These are phyloP conservation scores for Colletotrichum kahawae DNA, from an alignment of 2,329 filamentous ascomycete genomes.

Conservation along the genomic window DNA sequence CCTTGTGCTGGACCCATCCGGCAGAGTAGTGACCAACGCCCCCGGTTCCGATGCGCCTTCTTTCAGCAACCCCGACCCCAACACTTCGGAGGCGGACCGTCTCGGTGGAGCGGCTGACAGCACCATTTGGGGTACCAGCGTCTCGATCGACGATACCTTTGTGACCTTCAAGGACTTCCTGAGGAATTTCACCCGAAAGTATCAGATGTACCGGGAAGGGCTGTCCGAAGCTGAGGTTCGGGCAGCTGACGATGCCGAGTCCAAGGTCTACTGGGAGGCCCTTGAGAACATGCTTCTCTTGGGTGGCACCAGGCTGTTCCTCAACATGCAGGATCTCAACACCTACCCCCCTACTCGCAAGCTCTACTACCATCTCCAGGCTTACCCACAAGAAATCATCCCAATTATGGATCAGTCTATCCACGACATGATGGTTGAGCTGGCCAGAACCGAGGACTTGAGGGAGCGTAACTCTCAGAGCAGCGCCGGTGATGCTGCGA, in stretches of 20 bases:
- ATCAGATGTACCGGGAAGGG: conserved; percentile 91
- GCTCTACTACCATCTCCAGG: conserved; percentile 92
- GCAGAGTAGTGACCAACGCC: conserved; percentile 59
- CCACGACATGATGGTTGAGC: conserved; percentile 90
- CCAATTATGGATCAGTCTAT: conserved; percentile 95
- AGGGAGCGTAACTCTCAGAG: conserved; percentile 68
- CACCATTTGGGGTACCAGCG: conserved; percentile 96
- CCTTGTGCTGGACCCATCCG: conserved; percentile 64
- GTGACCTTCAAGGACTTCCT: conserved; percentile 90
- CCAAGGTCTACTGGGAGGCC: conserved; percentile 83
- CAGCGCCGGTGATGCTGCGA: conserved; percentile 50
- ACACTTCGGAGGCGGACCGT: conserved; percentile 88
- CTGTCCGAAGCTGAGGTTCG: conserved; percentile 77
- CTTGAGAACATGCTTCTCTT: conserved; percentile 91
- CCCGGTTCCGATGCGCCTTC: conserved; percentile 63
- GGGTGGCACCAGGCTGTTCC: conserved; percentile 81
- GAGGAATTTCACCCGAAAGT: conserved; percentile 89
- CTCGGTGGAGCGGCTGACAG: conserved; percentile 82
- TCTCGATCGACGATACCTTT: conserved; percentile 90
- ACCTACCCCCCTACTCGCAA: conserved; percentile 92
- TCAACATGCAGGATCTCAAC: conserved; percentile 89
- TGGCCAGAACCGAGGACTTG: conserved; percentile 81
- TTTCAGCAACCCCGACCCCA: conserved; percentile 71
- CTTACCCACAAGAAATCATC: conserved; percentile 95
- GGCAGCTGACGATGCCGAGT: conserved; percentile 72